Base-by-base conservation (phyloP, 441 rosid genomes). In the Jatropha podagrica region DNA sequence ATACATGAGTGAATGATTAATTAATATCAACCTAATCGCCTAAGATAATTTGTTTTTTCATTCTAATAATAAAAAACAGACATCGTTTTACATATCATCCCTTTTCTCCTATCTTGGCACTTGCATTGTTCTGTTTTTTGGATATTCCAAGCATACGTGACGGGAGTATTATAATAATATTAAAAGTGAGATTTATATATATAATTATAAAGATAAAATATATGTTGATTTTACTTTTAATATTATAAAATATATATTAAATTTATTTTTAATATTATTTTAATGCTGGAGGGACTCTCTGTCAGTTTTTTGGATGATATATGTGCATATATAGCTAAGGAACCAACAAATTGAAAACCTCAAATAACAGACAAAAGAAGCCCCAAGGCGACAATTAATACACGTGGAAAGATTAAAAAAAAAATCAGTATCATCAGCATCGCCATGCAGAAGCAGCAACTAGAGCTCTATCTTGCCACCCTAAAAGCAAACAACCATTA, bases 401-500 rank as follows among this genome's bases (percentile, higher is more conserved):
- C 46, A 54, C 23, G 8, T 38, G 54, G 26, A 18, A 15, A 41
- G 23, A 56, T 55, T 55, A 1, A 17, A 12, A 14, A 27, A 26
- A 20, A 68, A 55, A 64, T 6, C n/a, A 52, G 4, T 17, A 48
- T 48, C 48, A 49, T 80, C 76, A 90, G 80, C 90, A 86, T 77
- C 79, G 85, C 92, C 90, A 87, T 42, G 90, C 86, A 73, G 91
- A 90, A 56, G 90, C 88, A 64, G 88, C 90, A 68, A 90, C 72
- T 6, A 87, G 69, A 38, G 88, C 83, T 74, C 89, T 78, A 60
- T 90, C 92, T 78, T 83, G 90, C 92, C 94, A 85, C n/a, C 89
- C 91, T 68, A 90, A 80, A 12, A 88, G 89, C 88, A 87, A 81
- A 82, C 91, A 86, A 13, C 92, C 91, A n/a, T 81, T 85, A 68